These are phyloP conservation scores for Coniferiporia sulphurascens DNA, from an alignment of 1,284 basidiomycete genomes.

Conservation along the genomic window DNA sequence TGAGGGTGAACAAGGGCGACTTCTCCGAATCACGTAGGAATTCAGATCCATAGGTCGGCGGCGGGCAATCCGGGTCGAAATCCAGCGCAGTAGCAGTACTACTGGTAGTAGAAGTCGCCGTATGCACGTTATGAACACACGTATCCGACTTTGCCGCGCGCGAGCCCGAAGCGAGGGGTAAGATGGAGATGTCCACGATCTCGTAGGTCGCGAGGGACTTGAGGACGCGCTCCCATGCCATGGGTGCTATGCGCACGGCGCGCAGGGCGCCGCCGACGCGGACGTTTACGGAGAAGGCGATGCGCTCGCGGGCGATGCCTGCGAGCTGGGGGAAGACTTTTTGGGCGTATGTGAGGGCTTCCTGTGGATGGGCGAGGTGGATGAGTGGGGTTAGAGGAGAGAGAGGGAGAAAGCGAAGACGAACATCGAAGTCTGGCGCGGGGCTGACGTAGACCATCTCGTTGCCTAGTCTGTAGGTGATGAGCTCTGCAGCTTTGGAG, in stretches of 20 bases:
- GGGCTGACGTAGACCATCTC: constrained; percentile 51
- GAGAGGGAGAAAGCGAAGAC: constrained; percentile 11
- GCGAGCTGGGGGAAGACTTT: constrained; percentile 44
- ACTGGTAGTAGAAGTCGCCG: not conserved
- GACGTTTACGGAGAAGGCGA: constrained; percentile 42
- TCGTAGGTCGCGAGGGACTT: constrained; percentile 45
- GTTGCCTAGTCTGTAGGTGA: constrained; percentile 46
- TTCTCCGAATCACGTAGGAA: not conserved
- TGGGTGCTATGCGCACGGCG: constrained; percentile 46
- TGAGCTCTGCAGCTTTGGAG: constrained; percentile 31
- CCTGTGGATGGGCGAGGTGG: constrained; percentile 30
- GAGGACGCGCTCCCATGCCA: constrained; percentile 49
- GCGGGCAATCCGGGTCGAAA: not conserved
- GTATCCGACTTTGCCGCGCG: constrained; percentile 10
- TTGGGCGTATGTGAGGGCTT: constrained; percentile 49
- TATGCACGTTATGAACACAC: constrained; percentile 8
- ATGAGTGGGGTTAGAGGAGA: not conserved
- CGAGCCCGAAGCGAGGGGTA: constrained; percentile 9
- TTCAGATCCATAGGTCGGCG: not conserved
- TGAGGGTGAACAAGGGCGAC: not conserved
- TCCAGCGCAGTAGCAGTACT: too few species aligned
- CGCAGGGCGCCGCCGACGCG: constrained; percentile 30
- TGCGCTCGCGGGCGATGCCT: constrained; percentile 34
- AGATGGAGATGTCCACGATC: constrained; percentile 45
- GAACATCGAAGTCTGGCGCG: constrained; percentile 42